A percentile compares a stretch with the other conserved stretches of the same genome.
phyloP scores from a whole-genome alignment of 2,329 filamentous ascomycete species.

The Aspergillus nomiae region DNA sequence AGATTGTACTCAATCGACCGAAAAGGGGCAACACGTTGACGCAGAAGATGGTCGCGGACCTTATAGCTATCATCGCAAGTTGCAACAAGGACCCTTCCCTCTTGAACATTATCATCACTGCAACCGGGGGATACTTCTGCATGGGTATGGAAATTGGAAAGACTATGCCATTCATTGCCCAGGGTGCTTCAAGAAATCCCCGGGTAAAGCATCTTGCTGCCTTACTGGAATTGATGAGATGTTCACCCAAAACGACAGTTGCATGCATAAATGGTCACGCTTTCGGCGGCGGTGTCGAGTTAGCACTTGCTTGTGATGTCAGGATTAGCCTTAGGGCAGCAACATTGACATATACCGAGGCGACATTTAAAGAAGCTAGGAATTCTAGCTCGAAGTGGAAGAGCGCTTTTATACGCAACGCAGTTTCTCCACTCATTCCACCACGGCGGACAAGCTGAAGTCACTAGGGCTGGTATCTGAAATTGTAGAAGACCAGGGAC shows the following conservation, averaged over 20 bases:
- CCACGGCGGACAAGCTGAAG: slow-evolving; percentile 1
- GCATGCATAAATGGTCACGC: slow-evolving; percentile 6
- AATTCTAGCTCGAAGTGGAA: not conserved
- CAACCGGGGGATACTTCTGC: slow-evolving; percentile 7
- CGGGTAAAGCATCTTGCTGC: not conserved
- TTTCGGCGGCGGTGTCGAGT: slow-evolving; percentile 7
- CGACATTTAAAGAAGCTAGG: not conserved
- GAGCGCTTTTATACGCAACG: not conserved
- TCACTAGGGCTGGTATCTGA: slow-evolving; percentile 3
- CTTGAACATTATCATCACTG: slow-evolving; percentile 1
- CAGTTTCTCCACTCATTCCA: slow-evolving; percentile 1
- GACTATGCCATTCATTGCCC: not conserved
- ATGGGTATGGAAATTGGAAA: slow-evolving; percentile 7
- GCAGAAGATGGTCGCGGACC: slow-evolving; percentile 23
- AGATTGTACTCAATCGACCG: slow-evolving; percentile 38
- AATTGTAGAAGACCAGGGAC: not conserved
- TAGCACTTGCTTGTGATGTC: slow-evolving; percentile 5
- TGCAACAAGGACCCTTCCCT: slow-evolving; percentile 3
- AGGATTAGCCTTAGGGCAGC: slow-evolving; percentile 1
- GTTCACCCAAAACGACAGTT: slow-evolving; percentile 4
- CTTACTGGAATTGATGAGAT: not conserved
- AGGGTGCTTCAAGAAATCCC: not conserved
- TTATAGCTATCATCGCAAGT: not conserved
- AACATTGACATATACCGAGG: slow-evolving; percentile 5
- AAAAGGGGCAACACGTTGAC: slow-evolving; percentile 45